These are phyloP conservation scores for Skeletonema marinoi DNA, from an alignment of 108 stramenopile species.

Conservation along the genomic window DNA sequence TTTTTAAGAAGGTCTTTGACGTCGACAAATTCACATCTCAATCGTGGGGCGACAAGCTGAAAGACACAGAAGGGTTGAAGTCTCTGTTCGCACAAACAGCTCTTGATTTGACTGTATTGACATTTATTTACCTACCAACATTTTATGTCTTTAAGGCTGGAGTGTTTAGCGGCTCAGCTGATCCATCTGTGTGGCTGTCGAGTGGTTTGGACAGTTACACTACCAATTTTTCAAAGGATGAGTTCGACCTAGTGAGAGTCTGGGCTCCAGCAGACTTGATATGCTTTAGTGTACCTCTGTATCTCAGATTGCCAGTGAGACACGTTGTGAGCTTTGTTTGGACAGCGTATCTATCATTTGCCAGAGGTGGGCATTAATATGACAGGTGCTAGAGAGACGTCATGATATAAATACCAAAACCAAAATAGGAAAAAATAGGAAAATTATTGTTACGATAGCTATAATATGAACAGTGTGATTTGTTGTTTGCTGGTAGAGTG, in stretches of 20 bases:
- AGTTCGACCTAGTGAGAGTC: constrained; percentile 54
- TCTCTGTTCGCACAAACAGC: constrained; percentile 64
- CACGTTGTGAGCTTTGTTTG: constrained; percentile 68
- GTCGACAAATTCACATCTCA: constrained; percentile 66
- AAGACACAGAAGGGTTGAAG: constrained; percentile 53
- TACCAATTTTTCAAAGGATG: constrained; percentile 63
- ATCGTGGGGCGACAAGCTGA: constrained; percentile 53
- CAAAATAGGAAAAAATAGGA: no score
- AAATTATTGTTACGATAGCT: background rate
- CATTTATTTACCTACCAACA: constrained; percentile 63
- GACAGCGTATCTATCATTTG: constrained; percentile 69
- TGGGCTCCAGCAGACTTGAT: constrained; percentile 71
- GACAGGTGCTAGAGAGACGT: background rate
- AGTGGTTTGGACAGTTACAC: constrained; percentile 53
- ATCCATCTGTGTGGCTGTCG: constrained; percentile 55
- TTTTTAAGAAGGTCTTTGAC: constrained; percentile 69
- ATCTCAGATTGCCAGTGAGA: constrained; percentile 66
- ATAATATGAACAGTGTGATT: background rate
- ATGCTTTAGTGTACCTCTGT: constrained; percentile 66
- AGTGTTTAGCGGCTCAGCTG: constrained; percentile 53
- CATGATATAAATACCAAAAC: background rate
- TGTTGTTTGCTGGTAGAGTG: background rate
- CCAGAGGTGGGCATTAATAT: constrained; percentile 61
- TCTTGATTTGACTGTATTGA: constrained; percentile 61
- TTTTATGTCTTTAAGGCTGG: constrained; percentile 78